These are phyloP conservation scores for Phanerodontia chrysosporium DNA, from an alignment of 768 basidiomycete species.

Conservation along the genomic window DNA sequence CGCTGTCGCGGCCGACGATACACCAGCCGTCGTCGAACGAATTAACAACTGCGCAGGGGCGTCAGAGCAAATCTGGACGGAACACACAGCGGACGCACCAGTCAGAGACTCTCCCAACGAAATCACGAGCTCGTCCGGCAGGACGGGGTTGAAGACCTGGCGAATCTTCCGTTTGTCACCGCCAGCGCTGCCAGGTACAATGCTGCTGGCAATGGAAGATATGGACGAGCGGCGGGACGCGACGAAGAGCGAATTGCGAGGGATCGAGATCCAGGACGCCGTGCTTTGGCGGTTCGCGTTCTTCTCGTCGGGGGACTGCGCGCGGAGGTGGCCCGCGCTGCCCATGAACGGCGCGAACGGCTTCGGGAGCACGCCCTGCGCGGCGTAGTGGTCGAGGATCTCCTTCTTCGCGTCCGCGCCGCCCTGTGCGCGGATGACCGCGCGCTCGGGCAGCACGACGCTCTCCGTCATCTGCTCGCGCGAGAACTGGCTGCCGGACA, in stretches of 20 bases:
- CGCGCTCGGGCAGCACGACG: constrained; percentile 52
- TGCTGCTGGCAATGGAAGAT: constrained; percentile 12
- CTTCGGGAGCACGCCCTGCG: constrained; percentile 38
- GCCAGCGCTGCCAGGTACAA: not conserved
- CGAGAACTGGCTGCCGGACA: constrained; percentile 32
- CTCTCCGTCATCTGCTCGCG: constrained; percentile 38
- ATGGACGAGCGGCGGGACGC: constrained; percentile 16
- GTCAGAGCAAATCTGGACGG: not conserved
- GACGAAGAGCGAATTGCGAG: constrained; percentile 16
- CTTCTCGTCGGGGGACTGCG: constrained; percentile 13
- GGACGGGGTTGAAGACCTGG: constrained; percentile 62
- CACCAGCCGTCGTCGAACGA: constrained; percentile 83
- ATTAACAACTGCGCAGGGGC: constrained; percentile 18
- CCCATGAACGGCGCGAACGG: constrained; percentile 35
- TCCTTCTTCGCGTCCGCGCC: constrained; percentile 34
- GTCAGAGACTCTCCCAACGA: constrained; percentile 55
- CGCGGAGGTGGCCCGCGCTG: not conserved
- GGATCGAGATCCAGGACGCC: constrained; percentile 21
- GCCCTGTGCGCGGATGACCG: constrained; percentile 34
- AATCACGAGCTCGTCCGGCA: constrained; percentile 70
- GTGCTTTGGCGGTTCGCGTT: constrained; percentile 7
- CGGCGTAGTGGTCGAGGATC: constrained; percentile 40
- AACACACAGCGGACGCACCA: constrained; percentile 32
- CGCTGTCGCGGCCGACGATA: constrained; percentile 54
- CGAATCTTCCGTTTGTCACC: constrained; percentile 47